Evolutionary conservation across 352 stramenopile genomes (phyloP), one percentile per base, ranked within the genome.

Genomic region (Globisporangium lucens): DNA sequence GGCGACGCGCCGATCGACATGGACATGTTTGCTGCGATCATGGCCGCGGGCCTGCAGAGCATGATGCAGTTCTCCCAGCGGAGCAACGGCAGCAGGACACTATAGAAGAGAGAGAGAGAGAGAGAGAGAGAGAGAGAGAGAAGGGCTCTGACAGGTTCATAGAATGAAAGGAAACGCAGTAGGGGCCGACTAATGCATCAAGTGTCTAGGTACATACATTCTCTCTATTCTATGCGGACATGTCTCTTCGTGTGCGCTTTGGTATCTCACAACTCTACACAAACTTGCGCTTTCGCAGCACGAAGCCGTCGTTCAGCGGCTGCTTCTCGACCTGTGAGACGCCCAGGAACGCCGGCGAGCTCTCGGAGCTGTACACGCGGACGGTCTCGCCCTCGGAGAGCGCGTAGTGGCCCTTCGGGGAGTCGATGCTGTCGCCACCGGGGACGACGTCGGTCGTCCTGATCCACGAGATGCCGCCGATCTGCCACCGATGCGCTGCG

Each of bases 31-130:
- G 85, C 84, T 4, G 78, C 87, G 4, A 75, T 96, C 56, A 93
- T 96, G 84, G 87, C 89, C 17, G 81, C 87, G 7, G 89, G 87
- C 0, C 59, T 96, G 62, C 89, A 96, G 63, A 89, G 92, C 63
- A 80, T 95, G 71, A 94, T 96, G 89, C 85, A 85, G 30, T 57
- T 65, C 43, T 70, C 68, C 22, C 65, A 82, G 62, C 75, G 75
- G 38, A 56, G 27, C 63, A 56, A 55, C 51, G 76, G 74, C 65
- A 72, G 66, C 67, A 30, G 20, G 4, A 57, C 46, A 56, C 63
- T 59, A 43, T 69, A 69, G 41, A 51, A 41, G 12, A n/a, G 46
- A 27, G n/a, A 55, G 41, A 30, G 36, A 17, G 41, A 47, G n/a
- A 30, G 41, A 30, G 36, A 17, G 41, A 41, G 12, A n/a, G 46